Conservation (phyloP, 345 rosid genomes). For the Eucalyptus regnans region DNA sequence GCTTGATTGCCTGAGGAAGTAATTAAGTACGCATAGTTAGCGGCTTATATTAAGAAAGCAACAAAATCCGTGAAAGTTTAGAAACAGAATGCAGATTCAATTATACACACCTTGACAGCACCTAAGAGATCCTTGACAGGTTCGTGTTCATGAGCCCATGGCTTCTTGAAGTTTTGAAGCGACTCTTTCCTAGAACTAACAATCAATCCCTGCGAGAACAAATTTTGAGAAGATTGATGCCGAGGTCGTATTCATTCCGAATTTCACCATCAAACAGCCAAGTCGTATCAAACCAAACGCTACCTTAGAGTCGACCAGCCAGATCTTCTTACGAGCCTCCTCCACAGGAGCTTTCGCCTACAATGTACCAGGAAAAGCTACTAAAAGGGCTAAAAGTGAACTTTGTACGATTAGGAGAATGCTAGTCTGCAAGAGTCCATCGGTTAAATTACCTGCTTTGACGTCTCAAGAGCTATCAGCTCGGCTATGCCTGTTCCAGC, state of each 20-base stretch:
- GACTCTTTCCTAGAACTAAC: conserved; percentile 73
- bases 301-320: conserved; percentile 99
- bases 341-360: conserved; percentile 64
- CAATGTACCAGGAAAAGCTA: not conserved
- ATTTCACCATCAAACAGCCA: not conserved
- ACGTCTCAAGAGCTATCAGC: conserved; percentile 86
- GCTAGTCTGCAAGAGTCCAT: not conserved
- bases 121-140: conserved; percentile 59
- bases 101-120: conserved; percentile 58
- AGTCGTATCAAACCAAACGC: not conserved
- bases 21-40: not conserved
- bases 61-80: not conserved
- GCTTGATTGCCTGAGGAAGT: conserved; percentile 60
- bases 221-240: not conserved
- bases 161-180: conserved; percentile 90
- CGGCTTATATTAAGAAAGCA: not conserved
- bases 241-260: not conserved
- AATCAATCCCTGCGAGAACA: conserved; percentile 59
- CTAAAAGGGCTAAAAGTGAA: not conserved
- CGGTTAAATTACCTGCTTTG: conserved; percentile 55
- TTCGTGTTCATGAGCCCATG: conserved; percentile 96
- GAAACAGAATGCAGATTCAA: not conserved
- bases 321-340: conserved; percentile 80
- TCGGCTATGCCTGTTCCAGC: conserved; percentile 99
- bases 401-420: not conserved